These are phyloP conservation scores for Umbellularia californica DNA, from an alignment of 164 flowering plant genomes.

Conservation along the genomic window DNA sequence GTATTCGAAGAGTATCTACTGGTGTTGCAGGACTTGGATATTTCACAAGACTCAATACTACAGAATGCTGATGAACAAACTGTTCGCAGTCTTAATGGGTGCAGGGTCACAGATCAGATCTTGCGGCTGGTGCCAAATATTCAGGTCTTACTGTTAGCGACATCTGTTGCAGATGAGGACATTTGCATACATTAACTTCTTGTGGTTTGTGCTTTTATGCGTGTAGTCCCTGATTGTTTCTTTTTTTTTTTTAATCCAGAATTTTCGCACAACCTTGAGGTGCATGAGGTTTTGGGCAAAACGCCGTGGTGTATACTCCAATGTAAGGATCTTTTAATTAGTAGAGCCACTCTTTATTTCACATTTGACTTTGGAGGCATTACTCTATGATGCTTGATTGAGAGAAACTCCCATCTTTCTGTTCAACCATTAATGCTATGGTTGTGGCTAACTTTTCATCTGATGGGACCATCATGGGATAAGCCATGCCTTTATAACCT, in stretches of 20 bases:
- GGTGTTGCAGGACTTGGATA: constrained; percentile 66
- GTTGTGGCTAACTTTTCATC: no score
- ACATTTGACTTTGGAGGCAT: no score
- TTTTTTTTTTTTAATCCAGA: constrained; percentile 34
- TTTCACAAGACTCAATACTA: constrained; percentile 76
- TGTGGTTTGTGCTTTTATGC: neutral
- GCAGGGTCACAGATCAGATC: constrained; percentile 87
- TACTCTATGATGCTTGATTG: no score
- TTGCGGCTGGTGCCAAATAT: constrained; percentile 84
- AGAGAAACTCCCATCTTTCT: neutral
- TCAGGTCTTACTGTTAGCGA: constrained; percentile 40
- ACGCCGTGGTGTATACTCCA: constrained; percentile 92
- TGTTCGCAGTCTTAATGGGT: constrained; percentile 94
- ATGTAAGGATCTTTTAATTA: constrained; percentile 37
- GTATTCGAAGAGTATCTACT: neutral
- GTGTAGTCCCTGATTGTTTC: constrained; percentile 3
- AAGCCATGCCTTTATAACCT: no score
- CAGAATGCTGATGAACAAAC: constrained; percentile 83
- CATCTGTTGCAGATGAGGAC: neutral
- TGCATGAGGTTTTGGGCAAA: constrained; percentile 95
- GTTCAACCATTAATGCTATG: no score
- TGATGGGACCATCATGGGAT: no score
- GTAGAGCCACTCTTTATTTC: no score
- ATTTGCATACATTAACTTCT: neutral
- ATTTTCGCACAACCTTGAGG: constrained; percentile 77